Conservation (phyloP, 176 grass and related monocot genomes). For the Rhipidocladum racemiflorum region DNA sequence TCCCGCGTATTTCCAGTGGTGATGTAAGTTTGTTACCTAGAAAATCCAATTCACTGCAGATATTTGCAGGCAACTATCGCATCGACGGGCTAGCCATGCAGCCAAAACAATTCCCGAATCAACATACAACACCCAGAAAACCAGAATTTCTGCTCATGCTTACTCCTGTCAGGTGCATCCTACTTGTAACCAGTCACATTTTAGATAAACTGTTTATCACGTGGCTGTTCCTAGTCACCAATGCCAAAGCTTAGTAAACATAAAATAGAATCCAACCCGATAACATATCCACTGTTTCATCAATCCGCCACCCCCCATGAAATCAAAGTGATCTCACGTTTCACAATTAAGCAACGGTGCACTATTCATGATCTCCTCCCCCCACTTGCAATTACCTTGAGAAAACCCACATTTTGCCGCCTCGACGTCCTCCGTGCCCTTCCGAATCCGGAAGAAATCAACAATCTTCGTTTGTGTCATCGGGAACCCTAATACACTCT, state of each 20-base stretch:
- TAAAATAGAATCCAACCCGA: neutral
- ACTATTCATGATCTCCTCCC: neutral
- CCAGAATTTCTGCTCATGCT: neutral
- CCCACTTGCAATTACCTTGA: conserved; percentile 48
- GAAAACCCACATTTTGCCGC: conserved; percentile 41
- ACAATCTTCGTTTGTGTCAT: conserved; percentile 86
- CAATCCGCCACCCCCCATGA: neutral
- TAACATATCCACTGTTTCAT: neutral
- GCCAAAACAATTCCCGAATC: neutral
- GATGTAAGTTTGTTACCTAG: conserved; percentile 2
- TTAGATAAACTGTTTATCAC: neutral
- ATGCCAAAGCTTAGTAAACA: neutral
- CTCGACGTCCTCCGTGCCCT: conserved; percentile 1
- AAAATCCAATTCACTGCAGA: conserved; percentile 10
- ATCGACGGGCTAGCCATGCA: neutral
- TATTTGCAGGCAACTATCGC: neutral
- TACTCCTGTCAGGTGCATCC: neutral
- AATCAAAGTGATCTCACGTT: neutral
- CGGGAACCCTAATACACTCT: conserved; percentile 51
- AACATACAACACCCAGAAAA: neutral
- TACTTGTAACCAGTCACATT: neutral
- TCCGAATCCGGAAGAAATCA: conserved; percentile 90
- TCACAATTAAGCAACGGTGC: neutral
- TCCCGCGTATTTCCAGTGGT: neutral
- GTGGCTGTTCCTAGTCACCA: neutral